Conservation (phyloP, 192 early-diverging fungal species). For the Coemansia aciculifera region DNA sequence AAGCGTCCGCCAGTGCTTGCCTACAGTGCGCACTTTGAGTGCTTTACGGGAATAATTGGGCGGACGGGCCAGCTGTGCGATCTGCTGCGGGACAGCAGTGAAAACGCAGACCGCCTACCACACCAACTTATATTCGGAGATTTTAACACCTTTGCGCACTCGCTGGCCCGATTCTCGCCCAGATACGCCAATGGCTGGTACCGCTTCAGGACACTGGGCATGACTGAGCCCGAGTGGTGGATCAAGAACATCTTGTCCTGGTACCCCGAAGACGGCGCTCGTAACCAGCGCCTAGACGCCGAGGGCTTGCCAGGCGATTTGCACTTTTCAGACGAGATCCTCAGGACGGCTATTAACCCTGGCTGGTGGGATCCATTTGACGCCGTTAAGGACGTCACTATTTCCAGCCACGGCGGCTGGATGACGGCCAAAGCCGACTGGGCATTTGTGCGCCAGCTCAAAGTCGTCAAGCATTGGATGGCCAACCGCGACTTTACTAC, state of each 20-base stretch:
- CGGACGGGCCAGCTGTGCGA: constrained; percentile 69
- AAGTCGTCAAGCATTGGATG: constrained; percentile 55
- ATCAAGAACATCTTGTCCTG: constrained; percentile 61
- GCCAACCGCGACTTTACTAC: constrained; percentile 66
- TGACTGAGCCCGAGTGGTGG: constrained; percentile 72
- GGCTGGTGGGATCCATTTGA: constrained; percentile 78
- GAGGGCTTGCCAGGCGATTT: constrained; percentile 21
- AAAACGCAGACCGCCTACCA: constrained; percentile 45
- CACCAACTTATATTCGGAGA: constrained; percentile 77
- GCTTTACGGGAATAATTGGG: constrained; percentile 72
- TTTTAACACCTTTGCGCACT: constrained; percentile 78
- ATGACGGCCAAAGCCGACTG: constrained; percentile 75
- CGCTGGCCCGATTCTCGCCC: constrained; percentile 68
- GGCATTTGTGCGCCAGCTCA: constrained; percentile 63
- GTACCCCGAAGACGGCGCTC: constrained; percentile 36
- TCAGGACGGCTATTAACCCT: constrained; percentile 63
- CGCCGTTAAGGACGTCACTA: constrained; percentile 60
- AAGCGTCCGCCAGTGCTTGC: constrained; percentile 60
- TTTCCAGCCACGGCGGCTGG: constrained; percentile 66
- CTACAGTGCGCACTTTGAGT: constrained; percentile 75
- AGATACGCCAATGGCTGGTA: constrained; percentile 65
- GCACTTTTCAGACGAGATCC: constrained; percentile 35
- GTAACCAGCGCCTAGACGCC: constrained; percentile 24
- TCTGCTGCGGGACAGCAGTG: constrained; percentile 62
- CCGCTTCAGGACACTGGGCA: constrained; percentile 63